phyloP scores from a whole-genome alignment of 164 flowering plant genomes.

The Berberis vulgaris region DNA sequence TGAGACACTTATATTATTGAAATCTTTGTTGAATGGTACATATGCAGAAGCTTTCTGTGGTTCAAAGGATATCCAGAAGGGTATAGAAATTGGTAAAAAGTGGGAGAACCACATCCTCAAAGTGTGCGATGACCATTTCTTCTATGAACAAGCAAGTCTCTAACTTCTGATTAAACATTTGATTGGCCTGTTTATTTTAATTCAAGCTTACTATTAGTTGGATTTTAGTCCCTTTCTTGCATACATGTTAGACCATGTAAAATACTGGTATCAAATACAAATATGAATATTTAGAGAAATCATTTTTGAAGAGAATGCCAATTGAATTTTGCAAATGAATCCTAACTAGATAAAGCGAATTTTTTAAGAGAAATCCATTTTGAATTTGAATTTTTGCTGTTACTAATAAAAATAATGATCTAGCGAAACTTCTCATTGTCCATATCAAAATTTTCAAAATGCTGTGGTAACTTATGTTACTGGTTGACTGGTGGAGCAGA shows the following conservation, averaged over 20 bases:
- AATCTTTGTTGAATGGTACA: conserved; percentile 71
- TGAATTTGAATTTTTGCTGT: too few species aligned
- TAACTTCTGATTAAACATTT: not conserved
- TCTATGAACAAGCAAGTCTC: conserved; percentile 67
- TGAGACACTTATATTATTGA: conserved; percentile 86
- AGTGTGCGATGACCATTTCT: conserved; percentile 64
- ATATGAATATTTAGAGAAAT: too few species aligned
- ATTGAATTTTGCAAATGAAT: too few species aligned
- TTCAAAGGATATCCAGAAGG: conserved; percentile 59
- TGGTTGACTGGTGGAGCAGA: conserved; percentile 30
- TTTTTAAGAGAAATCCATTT: too few species aligned
- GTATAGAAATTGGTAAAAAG: conserved; percentile 59
- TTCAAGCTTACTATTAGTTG: not conserved
- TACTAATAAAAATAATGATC: too few species aligned
- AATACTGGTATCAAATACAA: not conserved
- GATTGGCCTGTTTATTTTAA: not conserved
- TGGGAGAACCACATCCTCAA: conserved; percentile 83
- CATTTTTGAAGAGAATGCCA: too few species aligned
- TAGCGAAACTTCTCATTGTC: not conserved
- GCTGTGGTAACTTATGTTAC: not conserved
- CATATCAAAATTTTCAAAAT: not conserved
- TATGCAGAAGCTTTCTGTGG: conserved; percentile 70
- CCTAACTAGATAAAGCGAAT: too few species aligned
- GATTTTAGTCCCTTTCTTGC: not conserved
- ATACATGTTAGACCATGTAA: not conserved